These are phyloP conservation scores for Arachnopeziza araneosa DNA, from an alignment of 2,329 filamentous ascomycete species.

Conservation along the genomic window DNA sequence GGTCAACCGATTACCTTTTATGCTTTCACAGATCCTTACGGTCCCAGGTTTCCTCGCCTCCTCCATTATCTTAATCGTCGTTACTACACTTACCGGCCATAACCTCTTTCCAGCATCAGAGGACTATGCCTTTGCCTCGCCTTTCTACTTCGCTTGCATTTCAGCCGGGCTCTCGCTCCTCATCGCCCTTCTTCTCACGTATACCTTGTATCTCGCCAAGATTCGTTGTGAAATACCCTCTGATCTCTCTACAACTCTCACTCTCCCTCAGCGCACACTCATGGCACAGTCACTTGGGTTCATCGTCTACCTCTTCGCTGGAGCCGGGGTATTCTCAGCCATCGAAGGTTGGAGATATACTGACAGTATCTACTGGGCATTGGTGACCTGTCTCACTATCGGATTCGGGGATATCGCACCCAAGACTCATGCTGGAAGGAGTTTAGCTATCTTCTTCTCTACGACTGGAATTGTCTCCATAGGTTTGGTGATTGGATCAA, in stretches of 20 bases:
- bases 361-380: constrained; percentile 71
- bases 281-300: constrained; percentile 32
- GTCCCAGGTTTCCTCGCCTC: constrained; percentile 1
- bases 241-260: not conserved
- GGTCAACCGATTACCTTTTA: not conserved
- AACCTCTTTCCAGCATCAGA: not conserved
- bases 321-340: constrained; percentile 65
- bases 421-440: constrained; percentile 48
- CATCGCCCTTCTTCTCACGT: not conserved
- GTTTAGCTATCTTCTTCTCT: constrained; percentile 74
- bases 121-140: constrained; percentile 6
- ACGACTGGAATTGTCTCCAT: not conserved
- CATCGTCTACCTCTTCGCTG: constrained; percentile 68
- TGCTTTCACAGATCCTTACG: not conserved
- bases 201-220: not conserved
- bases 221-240: not conserved
- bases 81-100: not conserved
- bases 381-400: constrained; percentile 60
- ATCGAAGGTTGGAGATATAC: constrained; percentile 70
- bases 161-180: not conserved
- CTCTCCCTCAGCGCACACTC: not conserved
- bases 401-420: constrained; percentile 51
- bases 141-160: constrained; percentile 11
- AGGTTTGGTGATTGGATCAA: constrained; percentile 54
- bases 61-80: constrained; percentile 1